Base-by-base conservation (phyloP, 2,329 filamentous ascomycete genomes). In the Aspergillus sp. region DNA sequence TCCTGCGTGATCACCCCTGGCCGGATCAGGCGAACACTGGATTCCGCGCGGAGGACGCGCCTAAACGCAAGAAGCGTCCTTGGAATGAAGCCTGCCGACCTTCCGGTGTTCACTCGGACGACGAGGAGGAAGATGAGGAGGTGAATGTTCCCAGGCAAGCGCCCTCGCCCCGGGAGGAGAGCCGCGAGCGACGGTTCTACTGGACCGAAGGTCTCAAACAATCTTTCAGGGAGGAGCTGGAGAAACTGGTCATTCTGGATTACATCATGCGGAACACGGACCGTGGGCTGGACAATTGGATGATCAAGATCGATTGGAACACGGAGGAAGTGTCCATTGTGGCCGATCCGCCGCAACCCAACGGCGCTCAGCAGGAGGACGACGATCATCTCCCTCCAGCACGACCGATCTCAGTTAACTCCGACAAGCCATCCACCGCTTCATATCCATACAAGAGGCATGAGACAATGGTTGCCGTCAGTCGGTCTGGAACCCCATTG, bases 231-330 rank as follows among this genome's bases (percentile, higher is more conserved):
- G 95, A 99, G 75, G 91, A 98, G 77, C 83, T 99, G 52, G 95
- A 99, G 78, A 98, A 97, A 76, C 82, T 99, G 7, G 96, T 99
- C 22, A 96, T 99, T 69, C 77, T 99, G 65, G 95, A 99, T 77
- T 99, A 99, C 74, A 96, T 99, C 64, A 99, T 99, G 95, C 87
- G 95, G 59, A 99, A 99, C 72, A 99, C 95, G 1, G 95, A 99
- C 74, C 86, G 95, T 77, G 95, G 95, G 1, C 81, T 97, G 58
- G 95, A 99, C 74, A 99, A 99, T 69, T 99, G 95, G 95, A 99
- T 99, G 95, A 92, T 99, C 72, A 95, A 92, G 75, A 91, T 99
- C 32, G 93, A 99, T 75, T 91, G 88, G 83, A 85, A 92, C 67
- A 87, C 85, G 2, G 87, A 95, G 70, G 85, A 90, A 69, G 94